Evolutionary conservation across 306 rosid species (phyloP), one percentile per base, ranked within the genome.

Genomic region (Pueraria montana): DNA sequence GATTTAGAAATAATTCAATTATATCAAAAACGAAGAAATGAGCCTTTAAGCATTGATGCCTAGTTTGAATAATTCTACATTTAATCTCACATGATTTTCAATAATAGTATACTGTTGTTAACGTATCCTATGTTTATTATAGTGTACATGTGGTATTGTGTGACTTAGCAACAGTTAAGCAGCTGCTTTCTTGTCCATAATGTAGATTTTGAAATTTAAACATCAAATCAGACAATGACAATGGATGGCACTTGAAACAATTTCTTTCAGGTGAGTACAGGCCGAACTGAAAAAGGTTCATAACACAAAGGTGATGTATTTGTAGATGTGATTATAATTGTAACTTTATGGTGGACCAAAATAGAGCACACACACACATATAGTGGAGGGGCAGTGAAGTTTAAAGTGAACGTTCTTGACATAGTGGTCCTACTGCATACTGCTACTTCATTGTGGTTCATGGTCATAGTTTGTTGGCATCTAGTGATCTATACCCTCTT

Each of bases 271-370:
- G 40, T 11, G 32, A 86, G 68, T 79, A 74, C 78, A 75, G 18
- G 56, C 52, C 23, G 0, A 61, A 36, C 69, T 56, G 55, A 27
- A 10, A 48, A 76, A 80, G 21, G 48, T 18, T 74, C 69, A 79
- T 64, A 55, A 46, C 16, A 43, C 20, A 18, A 45, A 75, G 48
- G 42, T 48, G 16, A 48, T 70, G 67, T 63, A 63, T 78, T 38
- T 58, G 84, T 42, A 69, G 42, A 65, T 75, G 72, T 56, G 84
- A 80, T 69, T 27, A 81, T 74, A 46, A 53, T 49, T 64, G 74
- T 73, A 61, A 65, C 88, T 86, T 71, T 62, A 52, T 78, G 86
- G 89, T 85, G 89, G 92, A 68, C 94, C 92, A 87, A 66, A 76
- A 30, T 82, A 34, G 34, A 17, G 8, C n/a, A 56, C 72, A 65